Conservation (phyloP, 345 rosid species). For the Salix caprea region DNA sequence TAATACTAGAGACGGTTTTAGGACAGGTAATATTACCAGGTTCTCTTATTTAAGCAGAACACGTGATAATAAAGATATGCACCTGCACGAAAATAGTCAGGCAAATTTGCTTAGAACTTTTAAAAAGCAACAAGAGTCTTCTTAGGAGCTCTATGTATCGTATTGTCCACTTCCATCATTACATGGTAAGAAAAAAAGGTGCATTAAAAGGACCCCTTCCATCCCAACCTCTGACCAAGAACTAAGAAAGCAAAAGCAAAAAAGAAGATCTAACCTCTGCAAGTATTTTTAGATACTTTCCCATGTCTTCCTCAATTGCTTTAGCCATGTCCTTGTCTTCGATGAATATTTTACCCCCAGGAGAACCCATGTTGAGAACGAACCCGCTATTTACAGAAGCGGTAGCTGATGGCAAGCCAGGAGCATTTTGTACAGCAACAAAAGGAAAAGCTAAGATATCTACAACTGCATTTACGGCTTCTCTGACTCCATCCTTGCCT, state of each 20-base stretch:
- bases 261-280: slow-evolving; percentile 55
- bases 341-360: slow-evolving; percentile 67
- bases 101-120: background rate
- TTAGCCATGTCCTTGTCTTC: slow-evolving; percentile 76
- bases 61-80: background rate
- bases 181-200: background rate
- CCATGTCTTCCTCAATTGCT: slow-evolving; percentile 89
- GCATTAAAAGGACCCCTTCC: background rate
- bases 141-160: background rate
- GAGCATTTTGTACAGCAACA: slow-evolving; percentile 80
- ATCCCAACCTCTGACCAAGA: background rate
- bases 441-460: slow-evolving; percentile 93
- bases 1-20: background rate
- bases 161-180: background rate
- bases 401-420: slow-evolving; percentile 68
- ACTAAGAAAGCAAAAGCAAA: background rate
- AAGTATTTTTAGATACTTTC: slow-evolving; percentile 70
- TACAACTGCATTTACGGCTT: slow-evolving; percentile 59
- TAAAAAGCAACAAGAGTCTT: background rate
- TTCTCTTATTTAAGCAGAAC: background rate
- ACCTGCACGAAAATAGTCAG: background rate
- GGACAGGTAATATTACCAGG: background rate
- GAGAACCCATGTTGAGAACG: slow-evolving; percentile 81
- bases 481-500: slow-evolving; percentile 83
- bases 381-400: slow-evolving; percentile 92